These are phyloP conservation scores for Fusarium lateritium DNA, from an alignment of 2,329 filamentous ascomycete species.

Conservation along the genomic window DNA sequence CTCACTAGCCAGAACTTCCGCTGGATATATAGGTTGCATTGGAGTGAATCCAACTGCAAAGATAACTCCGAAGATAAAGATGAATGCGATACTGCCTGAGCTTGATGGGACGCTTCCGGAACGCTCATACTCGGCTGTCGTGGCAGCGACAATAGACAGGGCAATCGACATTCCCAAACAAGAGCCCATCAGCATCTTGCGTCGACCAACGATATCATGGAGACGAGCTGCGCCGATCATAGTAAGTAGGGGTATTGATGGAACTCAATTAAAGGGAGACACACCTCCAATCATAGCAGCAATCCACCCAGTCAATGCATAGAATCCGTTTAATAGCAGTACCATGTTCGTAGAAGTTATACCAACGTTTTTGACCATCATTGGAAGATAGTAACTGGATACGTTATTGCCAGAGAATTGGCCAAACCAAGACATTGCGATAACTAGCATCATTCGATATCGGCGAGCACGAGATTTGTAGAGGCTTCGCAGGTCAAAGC, in stretches of 20 bases:
- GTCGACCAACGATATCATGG: slow-evolving; percentile 11
- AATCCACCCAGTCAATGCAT: slow-evolving; percentile 17
- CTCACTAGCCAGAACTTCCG: slow-evolving; percentile 15
- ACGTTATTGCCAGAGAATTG: slow-evolving; percentile 18
- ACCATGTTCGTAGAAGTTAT: slow-evolving; percentile 12
- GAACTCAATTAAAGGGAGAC: neutral
- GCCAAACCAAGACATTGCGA: slow-evolving; percentile 27
- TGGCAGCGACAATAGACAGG: slow-evolving; percentile 11
- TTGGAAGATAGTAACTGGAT: slow-evolving; percentile 20
- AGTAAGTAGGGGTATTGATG: neutral
- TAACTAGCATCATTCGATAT: slow-evolving; percentile 4
- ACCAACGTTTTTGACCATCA: slow-evolving; percentile 15
- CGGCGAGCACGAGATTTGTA: slow-evolving; percentile 11
- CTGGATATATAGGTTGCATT: slow-evolving; percentile 24
- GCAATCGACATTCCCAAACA: slow-evolving; percentile 15
- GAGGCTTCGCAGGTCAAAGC: slow-evolving; percentile 12
- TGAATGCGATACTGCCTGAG: slow-evolving; percentile 19
- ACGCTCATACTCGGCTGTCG: slow-evolving; percentile 8
- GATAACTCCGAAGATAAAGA: slow-evolving; percentile 16
- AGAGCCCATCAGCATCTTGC: slow-evolving; percentile 24
- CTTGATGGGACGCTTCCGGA: slow-evolving; percentile 7
- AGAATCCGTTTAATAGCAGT: slow-evolving; percentile 16
- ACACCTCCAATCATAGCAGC: slow-evolving; percentile 20
- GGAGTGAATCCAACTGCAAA: slow-evolving; percentile 20
- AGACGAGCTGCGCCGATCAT: slow-evolving; percentile 3